Evolutionary conservation across 1,284 basidiomycete genomes (phyloP).

Genomic region (Marasmius sp.): DNA sequence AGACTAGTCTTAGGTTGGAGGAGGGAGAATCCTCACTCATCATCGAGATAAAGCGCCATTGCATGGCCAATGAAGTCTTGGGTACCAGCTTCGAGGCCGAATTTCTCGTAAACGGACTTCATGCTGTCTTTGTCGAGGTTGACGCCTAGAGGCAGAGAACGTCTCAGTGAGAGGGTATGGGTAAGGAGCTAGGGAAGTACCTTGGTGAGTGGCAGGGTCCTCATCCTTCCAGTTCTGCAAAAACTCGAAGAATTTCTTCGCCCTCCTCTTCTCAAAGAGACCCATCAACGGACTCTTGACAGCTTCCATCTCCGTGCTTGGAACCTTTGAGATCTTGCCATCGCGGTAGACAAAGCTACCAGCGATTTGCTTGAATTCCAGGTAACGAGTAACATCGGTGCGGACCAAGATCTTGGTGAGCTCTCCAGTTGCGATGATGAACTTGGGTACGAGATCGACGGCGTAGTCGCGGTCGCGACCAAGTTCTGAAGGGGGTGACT

Average conservation of each 20-base stretch:
- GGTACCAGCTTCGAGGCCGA: slow-evolving; percentile 95
- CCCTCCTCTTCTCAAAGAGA: slow-evolving; percentile 96
- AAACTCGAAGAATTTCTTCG: slow-evolving; percentile 99
- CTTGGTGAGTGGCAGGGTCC: slow-evolving; percentile 94
- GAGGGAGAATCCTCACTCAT: slow-evolving; percentile 70
- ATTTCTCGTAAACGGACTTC: slow-evolving; percentile 95
- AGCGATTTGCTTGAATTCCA: slow-evolving; percentile 99
- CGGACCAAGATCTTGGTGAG: slow-evolving; percentile 98
- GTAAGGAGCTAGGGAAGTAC: slow-evolving; percentile 41
- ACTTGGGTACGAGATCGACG: slow-evolving; percentile 93
- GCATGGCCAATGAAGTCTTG: slow-evolving; percentile 99
- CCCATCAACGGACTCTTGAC: slow-evolving; percentile 96
- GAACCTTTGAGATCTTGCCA: slow-evolving; percentile 96
- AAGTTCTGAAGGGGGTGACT: slow-evolving; percentile 72
- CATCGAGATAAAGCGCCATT: slow-evolving; percentile 98
- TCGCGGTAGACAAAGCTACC: slow-evolving; percentile 98
- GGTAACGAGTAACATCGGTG: slow-evolving; percentile 98
- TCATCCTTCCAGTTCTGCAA: slow-evolving; percentile 94
- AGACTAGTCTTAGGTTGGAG: neutral
- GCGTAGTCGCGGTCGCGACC: slow-evolving; percentile 96
- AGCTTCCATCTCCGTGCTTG: slow-evolving; percentile 97
- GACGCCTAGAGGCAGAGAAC: slow-evolving; percentile 53
- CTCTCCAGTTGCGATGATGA: slow-evolving; percentile 98
- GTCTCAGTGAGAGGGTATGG: neutral
- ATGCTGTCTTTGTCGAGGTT: slow-evolving; percentile 87